Conservation (phyloP, 306 rosid species). For the Lathyrus aphaca region DNA sequence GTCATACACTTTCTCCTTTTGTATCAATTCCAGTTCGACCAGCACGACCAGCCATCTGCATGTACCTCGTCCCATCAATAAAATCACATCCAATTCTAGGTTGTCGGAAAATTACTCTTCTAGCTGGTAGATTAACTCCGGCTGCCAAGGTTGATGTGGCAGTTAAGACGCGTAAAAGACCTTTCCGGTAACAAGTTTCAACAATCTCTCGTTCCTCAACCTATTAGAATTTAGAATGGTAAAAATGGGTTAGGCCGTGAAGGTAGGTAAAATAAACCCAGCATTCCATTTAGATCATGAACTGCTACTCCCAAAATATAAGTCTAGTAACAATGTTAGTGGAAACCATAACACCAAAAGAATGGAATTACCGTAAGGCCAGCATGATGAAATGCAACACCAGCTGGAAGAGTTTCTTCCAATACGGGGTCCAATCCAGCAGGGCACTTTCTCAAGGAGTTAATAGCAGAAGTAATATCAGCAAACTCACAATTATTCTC, state of each 20-base stretch:
- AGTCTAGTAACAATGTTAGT: slow-evolving; percentile 1
- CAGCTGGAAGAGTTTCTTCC: slow-evolving; percentile 84
- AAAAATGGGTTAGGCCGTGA: slow-evolving; percentile 21
- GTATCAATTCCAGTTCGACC: slow-evolving; percentile 99
- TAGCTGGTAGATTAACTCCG: slow-evolving; percentile 95
- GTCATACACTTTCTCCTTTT: slow-evolving; percentile 91
- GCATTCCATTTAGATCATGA: slow-evolving; percentile 34
- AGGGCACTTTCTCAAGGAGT: slow-evolving; percentile 76
- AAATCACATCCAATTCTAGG: slow-evolving; percentile 92
- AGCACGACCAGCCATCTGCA: slow-evolving; percentile 99
- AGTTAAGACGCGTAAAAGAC: slow-evolving; percentile 88
- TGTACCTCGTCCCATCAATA: slow-evolving; percentile 91
- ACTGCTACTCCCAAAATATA: slow-evolving; percentile 8
- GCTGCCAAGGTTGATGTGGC: slow-evolving; percentile 99
- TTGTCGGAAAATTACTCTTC: slow-evolving; percentile 97
- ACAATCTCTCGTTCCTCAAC: slow-evolving; percentile 97
- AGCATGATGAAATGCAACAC: slow-evolving; percentile 98
- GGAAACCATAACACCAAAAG: slow-evolving; percentile 31
- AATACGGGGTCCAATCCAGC: slow-evolving; percentile 90
- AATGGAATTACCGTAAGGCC: slow-evolving; percentile 82
- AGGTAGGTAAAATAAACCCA: slow-evolving; percentile 28
- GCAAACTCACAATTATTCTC: slow-evolving; percentile 61
- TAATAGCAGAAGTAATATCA: slow-evolving; percentile 73
- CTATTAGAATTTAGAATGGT: slow-evolving; percentile 44
- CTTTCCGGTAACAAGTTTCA: slow-evolving; percentile 92